A percentile compares a stretch with the other conserved stretches of the same genome.
These are phyloP conservation scores for Eimeria maxima DNA, from an alignment of 169 alveolate genomes.

Conservation along the genomic window DNA sequence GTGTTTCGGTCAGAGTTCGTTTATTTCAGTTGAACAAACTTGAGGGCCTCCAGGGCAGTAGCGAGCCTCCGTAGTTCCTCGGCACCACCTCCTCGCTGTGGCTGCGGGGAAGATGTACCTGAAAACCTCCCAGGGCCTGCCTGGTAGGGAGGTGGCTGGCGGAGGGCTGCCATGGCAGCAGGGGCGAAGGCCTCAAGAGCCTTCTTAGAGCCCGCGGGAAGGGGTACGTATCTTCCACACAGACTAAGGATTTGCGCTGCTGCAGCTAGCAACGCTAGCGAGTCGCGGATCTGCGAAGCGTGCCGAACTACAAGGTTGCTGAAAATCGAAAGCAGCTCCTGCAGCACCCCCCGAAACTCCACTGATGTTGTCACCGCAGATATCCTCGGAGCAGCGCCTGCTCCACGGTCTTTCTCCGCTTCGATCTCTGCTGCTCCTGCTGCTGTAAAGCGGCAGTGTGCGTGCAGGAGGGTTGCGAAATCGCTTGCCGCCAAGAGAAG, in stretches of 20 bases:
- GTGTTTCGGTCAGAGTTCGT: background rate
- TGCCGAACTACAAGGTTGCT: constrained; percentile 45
- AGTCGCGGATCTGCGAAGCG: constrained; percentile 46
- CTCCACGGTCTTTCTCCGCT: background rate
- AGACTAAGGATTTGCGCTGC: constrained; percentile 57
- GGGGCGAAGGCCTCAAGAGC: constrained; percentile 58
- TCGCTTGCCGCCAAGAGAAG: constrained; percentile 55
- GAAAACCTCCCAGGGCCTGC: background rate
- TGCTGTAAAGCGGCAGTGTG: constrained; percentile 43
- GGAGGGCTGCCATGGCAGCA: constrained; percentile 66
- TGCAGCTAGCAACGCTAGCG: constrained; percentile 56
- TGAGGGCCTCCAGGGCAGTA: constrained; percentile 54
- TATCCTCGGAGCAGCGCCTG: background rate
- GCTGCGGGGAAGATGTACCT: background rate
- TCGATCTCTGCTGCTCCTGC: background rate
- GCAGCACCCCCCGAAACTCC: constrained; percentile 24
- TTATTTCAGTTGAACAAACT: constrained; percentile 42
- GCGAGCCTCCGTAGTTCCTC: constrained; percentile 65
- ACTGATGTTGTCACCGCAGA: constrained; percentile 20
- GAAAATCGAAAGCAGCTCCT: constrained; percentile 43
- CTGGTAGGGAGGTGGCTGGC: constrained; percentile 40
- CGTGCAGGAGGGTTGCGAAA: constrained; percentile 67
- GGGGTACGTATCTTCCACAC: constrained; percentile 38
- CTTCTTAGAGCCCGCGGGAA: constrained; percentile 53
- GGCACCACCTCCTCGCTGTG: constrained; percentile 33